Conservation (phyloP, 805 yeast genomes). For the Saturnispora diversa region DNA sequence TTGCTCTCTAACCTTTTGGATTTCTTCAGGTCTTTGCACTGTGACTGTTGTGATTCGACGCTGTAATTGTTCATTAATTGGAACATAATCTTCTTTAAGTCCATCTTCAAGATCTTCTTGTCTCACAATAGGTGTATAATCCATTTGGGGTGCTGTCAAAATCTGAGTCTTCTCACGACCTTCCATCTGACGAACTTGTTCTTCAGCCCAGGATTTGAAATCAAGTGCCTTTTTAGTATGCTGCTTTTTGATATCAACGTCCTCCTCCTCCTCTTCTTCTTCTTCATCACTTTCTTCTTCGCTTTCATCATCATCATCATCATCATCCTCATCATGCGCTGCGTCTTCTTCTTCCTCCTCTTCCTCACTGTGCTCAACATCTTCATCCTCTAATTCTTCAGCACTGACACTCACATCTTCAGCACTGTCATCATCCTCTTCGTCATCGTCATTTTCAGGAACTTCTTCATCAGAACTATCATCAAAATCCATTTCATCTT, state of each 20-base stretch:
- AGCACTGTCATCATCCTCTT: slow-evolving; percentile 17
- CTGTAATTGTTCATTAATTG: slow-evolving; percentile 43
- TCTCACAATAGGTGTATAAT: slow-evolving; percentile 50
- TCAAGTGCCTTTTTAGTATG: slow-evolving; percentile 46
- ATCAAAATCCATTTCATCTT: slow-evolving; percentile 56
- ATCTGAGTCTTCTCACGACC: slow-evolving; percentile 47
- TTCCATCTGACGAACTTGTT: slow-evolving; percentile 55
- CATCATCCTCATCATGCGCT: slow-evolving; percentile 29
- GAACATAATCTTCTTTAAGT: slow-evolving; percentile 51
- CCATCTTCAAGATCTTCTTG: slow-evolving; percentile 67
- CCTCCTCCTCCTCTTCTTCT: slow-evolving; percentile 26
- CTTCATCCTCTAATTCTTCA: slow-evolving; percentile 22
- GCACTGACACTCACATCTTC: slow-evolving; percentile 7
- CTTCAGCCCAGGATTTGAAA: slow-evolving; percentile 86
- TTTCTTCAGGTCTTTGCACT: slow-evolving; percentile 55
- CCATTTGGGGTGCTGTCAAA: slow-evolving; percentile 41
- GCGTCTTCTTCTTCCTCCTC: slow-evolving; percentile 28
- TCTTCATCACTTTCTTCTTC: slow-evolving; percentile 28
- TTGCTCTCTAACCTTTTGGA: slow-evolving; percentile 59
- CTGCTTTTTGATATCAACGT: slow-evolving; percentile 32
- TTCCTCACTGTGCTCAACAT: slow-evolving; percentile 23
- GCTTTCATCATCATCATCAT: slow-evolving; percentile 28
- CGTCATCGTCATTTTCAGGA: slow-evolving; percentile 18
- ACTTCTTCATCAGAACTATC: slow-evolving; percentile 26
- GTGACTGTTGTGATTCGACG: slow-evolving; percentile 63